Percentiles rank a stretch among this genome's conserved stretches.
Evolutionary conservation across 2,329 filamentous ascomycete genomes (phyloP).

Genomic region (Diplocarpon mali): DNA sequence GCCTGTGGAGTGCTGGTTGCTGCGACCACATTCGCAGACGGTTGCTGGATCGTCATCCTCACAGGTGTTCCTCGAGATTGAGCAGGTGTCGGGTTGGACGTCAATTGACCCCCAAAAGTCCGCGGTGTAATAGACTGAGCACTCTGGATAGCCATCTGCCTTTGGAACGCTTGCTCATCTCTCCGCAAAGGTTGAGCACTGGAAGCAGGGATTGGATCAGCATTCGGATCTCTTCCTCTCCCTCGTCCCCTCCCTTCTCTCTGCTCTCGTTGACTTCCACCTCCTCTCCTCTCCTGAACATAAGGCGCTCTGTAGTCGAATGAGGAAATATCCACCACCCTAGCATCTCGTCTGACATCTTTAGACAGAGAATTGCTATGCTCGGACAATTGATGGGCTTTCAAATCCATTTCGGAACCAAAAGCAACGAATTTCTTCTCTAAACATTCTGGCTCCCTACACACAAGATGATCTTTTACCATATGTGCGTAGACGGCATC

Average conservation of each 20-base stretch:
- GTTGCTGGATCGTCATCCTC: slow-evolving; percentile 11
- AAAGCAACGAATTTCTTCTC: slow-evolving; percentile 99
- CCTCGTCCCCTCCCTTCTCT: slow-evolving; percentile 36
- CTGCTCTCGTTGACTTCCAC: slow-evolving; percentile 33
- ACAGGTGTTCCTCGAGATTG: slow-evolving; percentile 32
- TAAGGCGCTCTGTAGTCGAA: slow-evolving; percentile 75
- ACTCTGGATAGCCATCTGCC: slow-evolving; percentile 83
- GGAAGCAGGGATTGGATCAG: slow-evolving; percentile 64
- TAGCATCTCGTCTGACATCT: slow-evolving; percentile 70
- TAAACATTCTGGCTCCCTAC: slow-evolving; percentile 72
- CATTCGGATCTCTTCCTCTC: slow-evolving; percentile 76
- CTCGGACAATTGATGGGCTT: slow-evolving; percentile 78
- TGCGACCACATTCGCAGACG: slow-evolving; percentile 16
- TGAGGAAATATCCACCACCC: slow-evolving; percentile 73
- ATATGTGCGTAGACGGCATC: slow-evolving; percentile 80
- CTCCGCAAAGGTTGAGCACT: slow-evolving; percentile 71
- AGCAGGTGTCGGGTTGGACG: slow-evolving; percentile 30
- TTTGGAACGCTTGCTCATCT: slow-evolving; percentile 83
- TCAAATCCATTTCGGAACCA: slow-evolving; percentile 85
- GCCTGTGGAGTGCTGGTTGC: slow-evolving; percentile 42
- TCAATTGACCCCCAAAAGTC: slow-evolving; percentile 77
- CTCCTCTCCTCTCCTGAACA: slow-evolving; percentile 40
- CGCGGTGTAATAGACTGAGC: slow-evolving; percentile 70
- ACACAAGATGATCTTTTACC: slow-evolving; percentile 74
- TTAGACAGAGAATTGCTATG: slow-evolving; percentile 76